Evolutionary conservation across 441 rosid species (phyloP).

Genomic region (Raphanus hybrid): DNA sequence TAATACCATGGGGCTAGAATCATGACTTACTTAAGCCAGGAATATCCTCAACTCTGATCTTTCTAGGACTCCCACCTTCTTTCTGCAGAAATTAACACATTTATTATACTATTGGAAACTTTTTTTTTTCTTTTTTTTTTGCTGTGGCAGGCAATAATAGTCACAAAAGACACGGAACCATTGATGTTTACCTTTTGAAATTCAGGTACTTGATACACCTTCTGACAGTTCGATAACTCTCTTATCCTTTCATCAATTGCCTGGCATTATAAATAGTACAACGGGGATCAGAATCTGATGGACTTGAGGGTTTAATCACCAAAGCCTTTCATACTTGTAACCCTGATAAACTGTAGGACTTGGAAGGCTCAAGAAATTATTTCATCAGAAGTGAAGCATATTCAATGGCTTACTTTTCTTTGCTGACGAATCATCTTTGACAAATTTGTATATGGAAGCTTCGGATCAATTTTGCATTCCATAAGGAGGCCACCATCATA

Average conservation of each 20-base stretch:
- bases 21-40: constrained; percentile 89
- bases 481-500: constrained; percentile 99
- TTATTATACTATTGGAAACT: constrained; percentile 8
- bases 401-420: constrained; percentile 64
- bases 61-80: constrained; percentile 86
- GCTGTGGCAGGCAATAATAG: constrained; percentile 6
- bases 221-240: constrained; percentile 94
- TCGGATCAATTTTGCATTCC: constrained; percentile 99
- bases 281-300: constrained; percentile 30
- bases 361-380: not conserved
- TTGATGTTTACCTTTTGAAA: constrained; percentile 74
- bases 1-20: constrained; percentile 13
- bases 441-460: constrained; percentile 94
- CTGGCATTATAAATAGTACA: constrained; percentile 52
- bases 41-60: constrained; percentile 85
- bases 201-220: constrained; percentile 72
- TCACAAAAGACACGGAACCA: constrained; percentile 7
- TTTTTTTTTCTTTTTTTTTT: not conserved
- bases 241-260: constrained; percentile 97
- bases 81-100: constrained; percentile 52
- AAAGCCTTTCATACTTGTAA: constrained; percentile 55
- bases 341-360: not conserved
- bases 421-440: constrained; percentile 95
- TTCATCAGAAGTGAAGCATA: constrained; percentile 5
- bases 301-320: constrained; percentile 33